These are phyloP conservation scores for Boletus subcaerulescens DNA, from an alignment of 768 basidiomycete genomes.

Conservation along the genomic window DNA sequence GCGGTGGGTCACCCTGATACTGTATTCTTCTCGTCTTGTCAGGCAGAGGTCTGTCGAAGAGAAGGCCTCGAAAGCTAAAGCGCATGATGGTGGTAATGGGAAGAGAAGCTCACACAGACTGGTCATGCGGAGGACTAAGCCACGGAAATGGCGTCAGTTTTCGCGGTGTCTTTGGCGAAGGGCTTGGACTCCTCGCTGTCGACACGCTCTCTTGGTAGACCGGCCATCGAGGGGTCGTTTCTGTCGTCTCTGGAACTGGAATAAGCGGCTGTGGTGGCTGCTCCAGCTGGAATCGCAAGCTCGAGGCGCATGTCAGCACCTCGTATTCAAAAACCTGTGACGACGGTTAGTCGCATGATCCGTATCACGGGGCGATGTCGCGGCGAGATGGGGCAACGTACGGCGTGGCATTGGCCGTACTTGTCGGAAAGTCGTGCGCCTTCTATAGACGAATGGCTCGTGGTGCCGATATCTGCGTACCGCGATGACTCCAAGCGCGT, in stretches of 20 bases:
- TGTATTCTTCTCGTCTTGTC: not conserved
- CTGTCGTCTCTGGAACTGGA: not conserved
- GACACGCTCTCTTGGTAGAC: not conserved
- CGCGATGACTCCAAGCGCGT: not conserved
- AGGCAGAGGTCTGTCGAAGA: not conserved
- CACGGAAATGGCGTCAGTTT: constrained; percentile 5
- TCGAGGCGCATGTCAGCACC: constrained; percentile 19
- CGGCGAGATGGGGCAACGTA: not conserved
- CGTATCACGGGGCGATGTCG: not conserved
- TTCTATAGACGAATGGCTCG: constrained; percentile 2
- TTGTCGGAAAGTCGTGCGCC: constrained; percentile 17
- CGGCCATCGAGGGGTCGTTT: not conserved
- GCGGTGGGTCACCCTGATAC: constrained; percentile 4
- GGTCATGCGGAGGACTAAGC: not conserved
- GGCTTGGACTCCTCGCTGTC: not conserved
- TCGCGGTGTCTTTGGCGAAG: not conserved
- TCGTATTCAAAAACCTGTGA: constrained; percentile 21
- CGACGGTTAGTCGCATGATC: not conserved
- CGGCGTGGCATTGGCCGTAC: constrained; percentile 6
- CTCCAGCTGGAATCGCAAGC: constrained; percentile 15
- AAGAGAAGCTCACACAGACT: constrained; percentile 9
- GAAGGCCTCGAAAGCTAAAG: not conserved
- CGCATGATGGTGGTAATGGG: not conserved
- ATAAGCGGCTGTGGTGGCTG: not conserved
- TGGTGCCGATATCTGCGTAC: constrained; percentile 15